Evolutionary conservation across 1,139 yeast genomes (phyloP).

Genomic region (Sugiyamaella xylanicola): DNA sequence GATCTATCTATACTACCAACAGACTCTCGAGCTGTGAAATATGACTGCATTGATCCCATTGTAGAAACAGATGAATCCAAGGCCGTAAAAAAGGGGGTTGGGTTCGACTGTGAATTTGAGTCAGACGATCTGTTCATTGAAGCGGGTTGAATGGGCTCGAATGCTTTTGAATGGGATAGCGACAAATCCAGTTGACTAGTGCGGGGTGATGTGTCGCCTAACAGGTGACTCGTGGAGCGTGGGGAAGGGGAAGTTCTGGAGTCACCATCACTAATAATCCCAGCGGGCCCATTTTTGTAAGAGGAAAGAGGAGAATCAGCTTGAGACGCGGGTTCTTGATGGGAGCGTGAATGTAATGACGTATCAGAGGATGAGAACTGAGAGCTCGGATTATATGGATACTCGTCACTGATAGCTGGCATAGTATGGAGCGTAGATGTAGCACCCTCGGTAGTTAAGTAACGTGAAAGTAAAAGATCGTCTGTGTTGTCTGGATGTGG

Average conservation of each 20-base stretch:
- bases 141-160: constrained; percentile 4
- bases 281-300: neutral
- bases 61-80: constrained; percentile 16
- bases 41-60: constrained; percentile 16
- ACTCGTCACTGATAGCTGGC: constrained; percentile 6
- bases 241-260: constrained; percentile 6
- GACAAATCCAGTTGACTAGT: constrained; percentile 5
- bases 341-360: too few species aligned
- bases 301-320: neutral
- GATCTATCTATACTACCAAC: neutral
- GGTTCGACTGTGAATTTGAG: neutral
- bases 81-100: constrained; percentile 1
- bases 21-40: constrained; percentile 16
- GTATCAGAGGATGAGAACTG: too few species aligned
- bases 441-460: constrained; percentile 16
- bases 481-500: constrained; percentile 6
- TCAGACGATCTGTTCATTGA: neutral
- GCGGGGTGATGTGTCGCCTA: neutral
- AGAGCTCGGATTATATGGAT: neutral
- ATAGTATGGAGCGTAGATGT: constrained; percentile 7
- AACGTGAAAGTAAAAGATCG: constrained; percentile 12
- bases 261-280: constrained; percentile 10
- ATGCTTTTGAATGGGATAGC: neutral
- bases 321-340: neutral
- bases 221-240: constrained; percentile 12